phyloP scores from a whole-genome alignment of 2,329 filamentous ascomycete species.

The Cladosporium sphaerospermum region DNA sequence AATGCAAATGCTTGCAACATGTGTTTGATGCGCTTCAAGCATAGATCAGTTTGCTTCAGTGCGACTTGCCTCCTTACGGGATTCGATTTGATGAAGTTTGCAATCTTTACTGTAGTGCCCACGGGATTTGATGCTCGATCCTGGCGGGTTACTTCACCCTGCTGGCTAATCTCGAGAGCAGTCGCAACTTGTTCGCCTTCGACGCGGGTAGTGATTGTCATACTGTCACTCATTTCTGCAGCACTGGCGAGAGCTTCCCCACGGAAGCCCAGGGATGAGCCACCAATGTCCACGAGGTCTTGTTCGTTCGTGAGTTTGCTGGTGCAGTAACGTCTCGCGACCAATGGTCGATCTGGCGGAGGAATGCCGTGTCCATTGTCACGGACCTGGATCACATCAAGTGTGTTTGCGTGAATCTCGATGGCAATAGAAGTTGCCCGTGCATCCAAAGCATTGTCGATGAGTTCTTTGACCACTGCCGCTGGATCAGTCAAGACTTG shows the following conservation, averaged over 20 bases:
- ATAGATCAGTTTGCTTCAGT: constrained; percentile 53
- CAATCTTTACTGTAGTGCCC: constrained; percentile 63
- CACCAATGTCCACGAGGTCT: constrained; percentile 53
- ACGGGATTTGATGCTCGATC: constrained; percentile 50
- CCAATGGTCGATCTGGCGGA: constrained; percentile 52
- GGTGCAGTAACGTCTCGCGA: constrained; percentile 64
- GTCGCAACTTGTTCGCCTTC: constrained; percentile 55
- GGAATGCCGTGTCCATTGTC: constrained; percentile 70
- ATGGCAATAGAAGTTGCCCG: constrained; percentile 61
- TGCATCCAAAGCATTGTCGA: constrained; percentile 73
- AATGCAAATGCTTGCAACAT: constrained; percentile 61
- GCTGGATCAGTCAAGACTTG: constrained; percentile 55
- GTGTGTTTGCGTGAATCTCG: constrained; percentile 56
- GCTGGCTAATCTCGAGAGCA: constrained; percentile 44
- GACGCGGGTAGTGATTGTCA: constrained; percentile 60
- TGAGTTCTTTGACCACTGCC: constrained; percentile 65
- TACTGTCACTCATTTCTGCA: constrained; percentile 50
- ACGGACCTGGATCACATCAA: constrained; percentile 63
- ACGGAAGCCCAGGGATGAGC: constrained; percentile 64
- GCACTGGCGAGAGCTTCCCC: constrained; percentile 66
- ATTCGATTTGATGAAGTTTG: constrained; percentile 52
- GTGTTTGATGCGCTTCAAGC: constrained; percentile 51
- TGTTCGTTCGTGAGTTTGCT: constrained; percentile 64
- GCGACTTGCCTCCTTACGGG: constrained; percentile 58
- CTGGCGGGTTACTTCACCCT: constrained; percentile 38